Conservation (phyloP, 495 filamentous ascomycete genomes). For the Hypomontagnella monticulosa region DNA sequence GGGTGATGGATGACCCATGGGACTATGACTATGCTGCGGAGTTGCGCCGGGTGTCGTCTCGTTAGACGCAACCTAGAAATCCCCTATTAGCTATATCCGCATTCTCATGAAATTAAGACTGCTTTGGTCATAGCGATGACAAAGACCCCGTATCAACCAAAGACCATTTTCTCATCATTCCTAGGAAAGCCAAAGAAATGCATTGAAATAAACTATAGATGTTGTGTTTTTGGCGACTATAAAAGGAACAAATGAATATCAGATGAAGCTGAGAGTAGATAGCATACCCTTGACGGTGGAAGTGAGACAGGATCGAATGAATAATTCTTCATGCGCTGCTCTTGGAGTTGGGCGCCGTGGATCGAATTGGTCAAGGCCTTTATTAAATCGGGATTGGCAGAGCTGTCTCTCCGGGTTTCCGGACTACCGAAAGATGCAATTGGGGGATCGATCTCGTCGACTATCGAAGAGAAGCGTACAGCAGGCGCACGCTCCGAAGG, state of each 20-base stretch:
- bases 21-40: slow-evolving; percentile 47
- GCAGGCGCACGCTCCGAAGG: slow-evolving; percentile 52
- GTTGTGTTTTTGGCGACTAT: background rate
- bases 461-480: slow-evolving; percentile 81
- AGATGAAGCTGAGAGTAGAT: slow-evolving; percentile 15
- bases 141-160: slow-evolving; percentile 6
- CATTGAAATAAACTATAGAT: background rate
- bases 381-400: slow-evolving; percentile 70
- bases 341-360: slow-evolving; percentile 78
- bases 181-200: background rate
- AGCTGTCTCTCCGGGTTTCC: slow-evolving; percentile 46
- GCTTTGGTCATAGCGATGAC: too few relatives aligned
- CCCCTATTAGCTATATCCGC: slow-evolving; percentile 33
- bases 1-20: slow-evolving; percentile 54
- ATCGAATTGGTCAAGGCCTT: slow-evolving; percentile 76
- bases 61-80: slow-evolving; percentile 53
- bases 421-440: slow-evolving; percentile 37
- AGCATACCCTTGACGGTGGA: slow-evolving; percentile 83
- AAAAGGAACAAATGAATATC: slow-evolving; percentile 13
- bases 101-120: background rate
- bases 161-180: background rate
- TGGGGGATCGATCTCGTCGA: slow-evolving; percentile 78
- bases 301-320: slow-evolving; percentile 88
- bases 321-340: slow-evolving; percentile 83
- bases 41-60: slow-evolving; percentile 51